Evolutionary conservation across 2,329 filamentous ascomycete genomes (phyloP), one percentile per base, ranked within the genome.

Genomic region (Penicillium sclerotigenum): DNA sequence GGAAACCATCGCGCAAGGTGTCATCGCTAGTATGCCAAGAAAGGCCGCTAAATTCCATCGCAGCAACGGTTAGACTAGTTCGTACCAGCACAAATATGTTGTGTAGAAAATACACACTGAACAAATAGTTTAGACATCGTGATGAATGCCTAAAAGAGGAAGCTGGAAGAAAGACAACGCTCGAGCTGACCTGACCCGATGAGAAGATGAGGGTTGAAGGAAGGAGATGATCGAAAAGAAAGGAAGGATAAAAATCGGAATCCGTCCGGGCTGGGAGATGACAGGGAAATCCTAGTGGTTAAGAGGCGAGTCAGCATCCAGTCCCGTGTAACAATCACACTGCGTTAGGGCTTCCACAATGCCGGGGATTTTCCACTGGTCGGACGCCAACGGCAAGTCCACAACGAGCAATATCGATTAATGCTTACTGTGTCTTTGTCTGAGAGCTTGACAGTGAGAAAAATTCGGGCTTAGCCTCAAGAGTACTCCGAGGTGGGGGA

Each of bases 1-100:
- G 88, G 75, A 99, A 99, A 77, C 96, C 96, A 72, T 88, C 80
- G 71, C 90, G 88, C 64, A 99, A 81, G 65, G 90, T 91, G 42
- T 79, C 78, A 78, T 97, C 93, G 76, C 95, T 91, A 63, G 94
- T 99, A 80, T 97, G 92, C 94, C 94, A 99, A 71, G 94, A 91
- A 67, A 99, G 91, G 83, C 94, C 94, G 72, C 93, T 96, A 51
- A 54, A 34, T 16, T 20, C 28, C 20, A 50, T 42, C 22, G 45
- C 29, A 38, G 16, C 45, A 56, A 33, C 5, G 5, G 33, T 51
- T 52, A 55, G 47, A 37, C 29, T 24, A 26, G 31, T 7, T 31
- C 22, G 4, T n/a, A 29, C n/a, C 4, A 46, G 33, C 20, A 36
- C 13, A 8, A 34, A 18, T 38, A 1, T 36, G 29, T 34, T 20